Evolutionary conservation across 2,329 filamentous ascomycete species (phyloP), one percentile per base, ranked within the genome.

Genomic region (Ampelomyces quisqualis): DNA sequence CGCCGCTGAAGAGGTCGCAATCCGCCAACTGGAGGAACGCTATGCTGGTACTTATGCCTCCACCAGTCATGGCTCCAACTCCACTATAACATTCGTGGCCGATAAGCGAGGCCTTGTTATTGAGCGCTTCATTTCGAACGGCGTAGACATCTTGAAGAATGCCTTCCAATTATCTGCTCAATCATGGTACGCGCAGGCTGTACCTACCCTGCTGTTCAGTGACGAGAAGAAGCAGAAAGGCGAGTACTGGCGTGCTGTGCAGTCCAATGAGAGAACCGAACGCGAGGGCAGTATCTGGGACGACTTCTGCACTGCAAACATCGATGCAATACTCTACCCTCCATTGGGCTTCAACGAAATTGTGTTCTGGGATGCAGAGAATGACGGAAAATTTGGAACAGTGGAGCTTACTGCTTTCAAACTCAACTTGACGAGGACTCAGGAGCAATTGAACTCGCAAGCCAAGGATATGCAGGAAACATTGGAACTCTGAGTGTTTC

Each of bases 261-360:
- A 51, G 9, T 41, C 38, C 7, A 47, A 39, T 31, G 49, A 62
- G 39, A 48, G 50, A 5, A 28, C 11, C 11, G 37, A 45, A 7
- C 37, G 27, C 3, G 35, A 46, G 13, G 34, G 34, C 10, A 40
- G 39, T 7, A 36, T 65, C 4, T 64, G 56, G 61, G 61, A 69
- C 37, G 68, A 71, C 6, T 69, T 67, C 29, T 72, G 69, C 38
- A 26, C 58, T 3, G 56, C 53, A 0, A 52, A 70, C 41, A 47
- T 68, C 4, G 65, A 69, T 14, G 43, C 41, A 2, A 26, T 53
- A 2, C 51, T 52, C 14, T 71, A 71, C 46, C 68, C 53, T 2
- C 62, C 57, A 2, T 38, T 60, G 11, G 59, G 64, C 0, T 23
- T 69, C 8, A 69, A 67, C 18, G 66, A 68, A 34, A 17, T 64